Evolutionary conservation across 1,284 basidiomycete genomes (phyloP).

Genomic region (Leucoagaricus sp.): DNA sequence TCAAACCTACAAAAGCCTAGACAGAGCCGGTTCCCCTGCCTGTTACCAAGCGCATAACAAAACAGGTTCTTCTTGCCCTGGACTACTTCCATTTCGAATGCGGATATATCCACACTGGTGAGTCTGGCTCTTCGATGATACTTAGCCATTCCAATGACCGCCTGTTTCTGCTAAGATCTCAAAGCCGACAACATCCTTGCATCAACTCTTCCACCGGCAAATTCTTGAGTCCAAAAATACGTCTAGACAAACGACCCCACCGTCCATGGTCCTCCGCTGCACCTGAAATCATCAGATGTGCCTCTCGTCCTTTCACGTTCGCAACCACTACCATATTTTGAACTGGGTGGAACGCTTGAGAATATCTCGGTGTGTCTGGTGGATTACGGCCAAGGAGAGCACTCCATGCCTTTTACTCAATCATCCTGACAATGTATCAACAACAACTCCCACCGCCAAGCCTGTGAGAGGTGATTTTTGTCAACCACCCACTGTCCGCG

Average conservation of each 20-base stretch:
- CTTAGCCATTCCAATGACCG: too few species aligned
- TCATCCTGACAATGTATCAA: neutral
- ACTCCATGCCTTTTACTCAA: neutral
- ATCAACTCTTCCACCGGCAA: neutral
- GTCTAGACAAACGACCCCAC: neutral
- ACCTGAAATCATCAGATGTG: neutral
- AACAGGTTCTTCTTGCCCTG: too few species aligned
- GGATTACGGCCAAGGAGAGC: too few species aligned
- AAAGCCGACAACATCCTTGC: too few species aligned
- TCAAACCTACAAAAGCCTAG: neutral
- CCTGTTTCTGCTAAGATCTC: too few species aligned
- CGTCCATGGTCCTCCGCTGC: neutral
- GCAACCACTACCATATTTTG: too few species aligned
- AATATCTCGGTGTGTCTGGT: too few species aligned
- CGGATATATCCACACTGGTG: too few species aligned
- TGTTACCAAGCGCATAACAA: too few species aligned
- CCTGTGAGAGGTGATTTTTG: neutral
- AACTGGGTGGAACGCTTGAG: too few species aligned
- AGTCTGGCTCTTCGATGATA: too few species aligned
- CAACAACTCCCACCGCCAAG: slow-evolving; percentile 3
- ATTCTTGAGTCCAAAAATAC: neutral
- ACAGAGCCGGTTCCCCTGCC: neutral
- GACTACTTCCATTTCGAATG: slow-evolving; percentile 5
- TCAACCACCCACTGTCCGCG: slow-evolving; percentile 13
- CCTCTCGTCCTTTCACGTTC: too few species aligned